phyloP scores from a whole-genome alignment of 768 basidiomycete genomes.

The Tephrocybe rancida region DNA sequence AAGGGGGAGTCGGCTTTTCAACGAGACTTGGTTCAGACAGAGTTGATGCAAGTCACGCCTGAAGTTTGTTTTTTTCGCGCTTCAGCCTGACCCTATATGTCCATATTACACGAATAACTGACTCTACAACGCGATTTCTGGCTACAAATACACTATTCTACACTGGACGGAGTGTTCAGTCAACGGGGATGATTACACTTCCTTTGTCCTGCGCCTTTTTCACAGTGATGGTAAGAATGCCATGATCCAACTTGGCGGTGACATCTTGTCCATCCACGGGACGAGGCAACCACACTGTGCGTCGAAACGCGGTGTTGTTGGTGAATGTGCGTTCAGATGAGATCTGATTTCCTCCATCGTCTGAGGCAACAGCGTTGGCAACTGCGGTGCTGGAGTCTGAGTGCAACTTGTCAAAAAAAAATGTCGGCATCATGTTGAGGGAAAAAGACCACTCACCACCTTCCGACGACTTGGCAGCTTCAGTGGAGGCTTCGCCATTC shows the following conservation, averaged over 20 bases:
- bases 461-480: constrained; percentile 6
- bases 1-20: constrained; percentile 11
- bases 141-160: not conserved
- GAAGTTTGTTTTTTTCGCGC: constrained; percentile 4
- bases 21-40: constrained; percentile 5
- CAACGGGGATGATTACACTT: constrained; percentile 48
- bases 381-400: constrained; percentile 21
- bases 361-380: constrained; percentile 14
- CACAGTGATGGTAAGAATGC: constrained; percentile 64
- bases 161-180: constrained; percentile 18
- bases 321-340: constrained; percentile 64
- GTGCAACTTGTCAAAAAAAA: not conserved
- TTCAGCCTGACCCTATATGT: not conserved
- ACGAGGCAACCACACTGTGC: constrained; percentile 74
- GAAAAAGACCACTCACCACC: constrained; percentile 3
- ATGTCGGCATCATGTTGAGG: not conserved
- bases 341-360: constrained; percentile 44
- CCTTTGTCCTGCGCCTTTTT: constrained; percentile 63
- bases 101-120: not conserved
- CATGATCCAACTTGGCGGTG: constrained; percentile 66
- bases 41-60: constrained; percentile 12
- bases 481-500: constrained; percentile 1
- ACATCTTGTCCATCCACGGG: constrained; percentile 61
- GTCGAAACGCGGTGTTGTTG: constrained; percentile 56
- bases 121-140: not conserved